phyloP scores from a whole-genome alignment of 768 basidiomycete species.

The Suillus weaverae region DNA sequence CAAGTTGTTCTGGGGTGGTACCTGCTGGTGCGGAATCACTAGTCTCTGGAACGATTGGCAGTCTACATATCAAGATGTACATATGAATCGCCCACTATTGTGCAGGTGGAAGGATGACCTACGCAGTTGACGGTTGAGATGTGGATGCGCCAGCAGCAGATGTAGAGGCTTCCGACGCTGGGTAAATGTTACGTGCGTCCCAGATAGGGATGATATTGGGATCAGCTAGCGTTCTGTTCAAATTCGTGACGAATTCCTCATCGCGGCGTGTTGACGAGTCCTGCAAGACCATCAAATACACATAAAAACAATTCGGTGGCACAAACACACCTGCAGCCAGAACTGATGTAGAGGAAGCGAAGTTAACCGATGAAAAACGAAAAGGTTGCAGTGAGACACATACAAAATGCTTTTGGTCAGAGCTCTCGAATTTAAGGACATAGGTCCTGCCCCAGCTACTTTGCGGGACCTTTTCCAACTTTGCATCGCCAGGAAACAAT shows the following conservation, averaged over 20 bases:
- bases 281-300: conserved; percentile 33
- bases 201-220: conserved; percentile 63
- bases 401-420: conserved; percentile 88
- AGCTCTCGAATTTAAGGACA: conserved; percentile 90
- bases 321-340: conserved; percentile 73
- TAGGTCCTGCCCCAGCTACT: conserved; percentile 69
- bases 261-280: conserved; percentile 69
- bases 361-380: conserved; percentile 11
- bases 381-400: conserved; percentile 28
- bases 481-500: conserved; percentile 83
- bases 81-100: neutral
- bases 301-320: neutral
- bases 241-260: conserved; percentile 68
- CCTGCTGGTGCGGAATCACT: conserved; percentile 11
- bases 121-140: conserved; percentile 34
- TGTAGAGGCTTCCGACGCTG: conserved; percentile 49
- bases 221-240: conserved; percentile 70
- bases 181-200: conserved; percentile 42
- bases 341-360: conserved; percentile 48
- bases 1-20: conserved; percentile 64
- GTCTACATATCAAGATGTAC: neutral
- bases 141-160: conserved; percentile 24
- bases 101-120: conserved; percentile 6
- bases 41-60: neutral
- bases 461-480: conserved; percentile 72